Evolutionary conservation across 2,329 filamentous ascomycete genomes (phyloP).

Genomic region (Sporothrix luriei): DNA sequence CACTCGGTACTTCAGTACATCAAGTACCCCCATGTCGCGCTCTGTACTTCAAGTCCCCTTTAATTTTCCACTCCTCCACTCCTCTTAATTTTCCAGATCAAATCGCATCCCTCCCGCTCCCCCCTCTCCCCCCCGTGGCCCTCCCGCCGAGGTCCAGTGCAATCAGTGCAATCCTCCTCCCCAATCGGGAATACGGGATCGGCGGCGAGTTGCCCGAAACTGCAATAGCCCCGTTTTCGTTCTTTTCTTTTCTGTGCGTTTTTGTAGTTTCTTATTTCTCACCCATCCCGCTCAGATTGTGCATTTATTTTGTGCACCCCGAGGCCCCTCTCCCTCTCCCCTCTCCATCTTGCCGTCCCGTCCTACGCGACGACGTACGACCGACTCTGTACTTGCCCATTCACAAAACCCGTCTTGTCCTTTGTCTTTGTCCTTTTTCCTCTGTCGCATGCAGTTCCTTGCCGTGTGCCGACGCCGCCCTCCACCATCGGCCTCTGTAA

Average conservation of each 20-base stretch:
- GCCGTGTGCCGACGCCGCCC: constrained; percentile 11
- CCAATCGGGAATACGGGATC: constrained; percentile 27
- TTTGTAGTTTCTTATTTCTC: not conserved
- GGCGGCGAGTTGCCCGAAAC: constrained; percentile 18
- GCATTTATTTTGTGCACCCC: not conserved
- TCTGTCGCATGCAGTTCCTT: constrained; percentile 3
- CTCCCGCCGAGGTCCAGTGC: not conserved
- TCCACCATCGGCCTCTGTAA: constrained; percentile 6
- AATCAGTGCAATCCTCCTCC: constrained; percentile 9
- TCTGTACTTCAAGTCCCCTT: too few species aligned
- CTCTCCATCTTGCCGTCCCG: not conserved
- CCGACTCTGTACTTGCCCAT: too few species aligned
- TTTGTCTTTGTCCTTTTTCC: not conserved
- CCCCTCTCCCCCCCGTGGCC: too few species aligned
- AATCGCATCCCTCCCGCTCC: too few species aligned
- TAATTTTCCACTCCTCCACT: too few species aligned
- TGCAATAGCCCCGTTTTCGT: constrained; percentile 11
- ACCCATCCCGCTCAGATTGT: too few species aligned
- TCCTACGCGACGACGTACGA: too few species aligned
- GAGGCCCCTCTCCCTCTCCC: not conserved
- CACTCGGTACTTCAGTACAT: too few species aligned
- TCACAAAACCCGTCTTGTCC: not conserved
- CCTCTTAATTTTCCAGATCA: too few species aligned
- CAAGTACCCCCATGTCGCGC: too few species aligned
- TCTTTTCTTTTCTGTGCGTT: not conserved